phyloP scores from a whole-genome alignment of 2,329 filamentous ascomycete genomes.

The Claviceps paspali region DNA sequence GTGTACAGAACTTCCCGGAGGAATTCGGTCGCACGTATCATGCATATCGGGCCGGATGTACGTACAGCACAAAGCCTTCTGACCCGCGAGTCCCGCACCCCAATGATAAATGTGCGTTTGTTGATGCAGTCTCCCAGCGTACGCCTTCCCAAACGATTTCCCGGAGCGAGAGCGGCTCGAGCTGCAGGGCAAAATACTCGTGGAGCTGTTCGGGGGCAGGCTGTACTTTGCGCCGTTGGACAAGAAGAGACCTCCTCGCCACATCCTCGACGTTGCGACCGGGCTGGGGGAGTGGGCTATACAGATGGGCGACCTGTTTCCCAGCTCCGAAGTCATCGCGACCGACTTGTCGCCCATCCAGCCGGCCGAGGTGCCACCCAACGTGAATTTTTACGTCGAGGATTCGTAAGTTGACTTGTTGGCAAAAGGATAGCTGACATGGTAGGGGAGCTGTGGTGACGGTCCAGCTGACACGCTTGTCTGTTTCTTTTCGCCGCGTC shows the following conservation, averaged over 20 bases:
- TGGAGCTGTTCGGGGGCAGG: slow-evolving; percentile 22
- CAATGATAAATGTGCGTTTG: not conserved
- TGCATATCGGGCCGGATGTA: slow-evolving; percentile 31
- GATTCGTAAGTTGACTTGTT: slow-evolving; percentile 29
- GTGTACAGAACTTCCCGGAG: slow-evolving; percentile 25
- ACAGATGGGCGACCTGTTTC: slow-evolving; percentile 49
- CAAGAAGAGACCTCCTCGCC: slow-evolving; percentile 17
- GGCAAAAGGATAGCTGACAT: not conserved
- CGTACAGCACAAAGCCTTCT: slow-evolving; percentile 10
- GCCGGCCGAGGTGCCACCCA: slow-evolving; percentile 49
- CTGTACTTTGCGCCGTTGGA: slow-evolving; percentile 29
- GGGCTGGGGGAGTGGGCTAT: slow-evolving; percentile 46
- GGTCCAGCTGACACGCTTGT: not conserved
- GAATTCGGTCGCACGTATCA: slow-evolving; percentile 32
- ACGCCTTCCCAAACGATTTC: slow-evolving; percentile 30
- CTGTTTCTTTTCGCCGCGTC: not conserved
- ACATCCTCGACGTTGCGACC: slow-evolving; percentile 28
- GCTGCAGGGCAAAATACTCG: slow-evolving; percentile 23
- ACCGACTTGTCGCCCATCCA: slow-evolving; percentile 56
- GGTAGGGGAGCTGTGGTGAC: not conserved
- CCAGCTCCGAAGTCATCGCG: slow-evolving; percentile 41
- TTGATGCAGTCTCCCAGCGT: slow-evolving; percentile 18
- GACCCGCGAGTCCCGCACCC: too few species aligned
- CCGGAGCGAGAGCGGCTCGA: slow-evolving; percentile 26
- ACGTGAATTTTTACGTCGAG: slow-evolving; percentile 61